A percentile compares a stretch with the other conserved stretches of the same genome.
These are phyloP conservation scores for Pichia sp. DNA, from an alignment of 1,139 yeast genomes.

Conservation along the genomic window DNA sequence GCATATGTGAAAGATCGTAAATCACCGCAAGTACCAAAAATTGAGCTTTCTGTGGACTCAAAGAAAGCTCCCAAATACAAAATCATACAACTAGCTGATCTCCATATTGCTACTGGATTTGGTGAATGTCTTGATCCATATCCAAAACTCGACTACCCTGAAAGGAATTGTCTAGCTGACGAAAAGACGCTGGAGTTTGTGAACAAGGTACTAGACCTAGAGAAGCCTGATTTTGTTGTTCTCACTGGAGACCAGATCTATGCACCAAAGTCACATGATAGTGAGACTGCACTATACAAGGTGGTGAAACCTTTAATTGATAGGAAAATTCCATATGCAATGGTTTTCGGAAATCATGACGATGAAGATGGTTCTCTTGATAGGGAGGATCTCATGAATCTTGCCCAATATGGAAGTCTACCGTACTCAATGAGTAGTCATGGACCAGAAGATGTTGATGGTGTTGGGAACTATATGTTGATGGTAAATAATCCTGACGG, in stretches of 20 bases:
- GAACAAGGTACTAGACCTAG: slow-evolving; percentile 56
- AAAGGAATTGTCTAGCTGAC: slow-evolving; percentile 62
- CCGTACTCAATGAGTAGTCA: slow-evolving; percentile 60
- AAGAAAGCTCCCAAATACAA: slow-evolving; percentile 47
- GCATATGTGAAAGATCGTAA: slow-evolving; percentile 20
- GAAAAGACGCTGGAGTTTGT: slow-evolving; percentile 57
- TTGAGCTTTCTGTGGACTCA: slow-evolving; percentile 12
- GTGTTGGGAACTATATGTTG: slow-evolving; percentile 72
- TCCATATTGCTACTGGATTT: slow-evolving; percentile 72
- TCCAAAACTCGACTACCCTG: slow-evolving; percentile 32
- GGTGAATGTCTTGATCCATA: slow-evolving; percentile 71
- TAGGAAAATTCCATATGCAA: slow-evolving; percentile 70
- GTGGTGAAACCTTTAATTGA: slow-evolving; percentile 65
- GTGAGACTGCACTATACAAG: slow-evolving; percentile 71
- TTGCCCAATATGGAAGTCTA: slow-evolving; percentile 35
- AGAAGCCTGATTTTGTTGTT: slow-evolving; percentile 74
- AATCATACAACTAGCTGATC: slow-evolving; percentile 78
- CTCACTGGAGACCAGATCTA: slow-evolving; percentile 82
- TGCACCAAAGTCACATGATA: slow-evolving; percentile 65
- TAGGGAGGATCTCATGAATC: slow-evolving; percentile 54
- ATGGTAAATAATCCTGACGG: slow-evolving; percentile 30
- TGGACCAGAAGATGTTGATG: slow-evolving; percentile 64
- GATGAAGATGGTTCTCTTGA: slow-evolving; percentile 72
- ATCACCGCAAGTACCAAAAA: slow-evolving; percentile 17
- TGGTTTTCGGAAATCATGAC: slow-evolving; percentile 77